Percentiles rank a stretch among this genome's conserved stretches.
phyloP scores from a whole-genome alignment of 2,329 filamentous ascomycete species.

The Colletotrichum trifolii region DNA sequence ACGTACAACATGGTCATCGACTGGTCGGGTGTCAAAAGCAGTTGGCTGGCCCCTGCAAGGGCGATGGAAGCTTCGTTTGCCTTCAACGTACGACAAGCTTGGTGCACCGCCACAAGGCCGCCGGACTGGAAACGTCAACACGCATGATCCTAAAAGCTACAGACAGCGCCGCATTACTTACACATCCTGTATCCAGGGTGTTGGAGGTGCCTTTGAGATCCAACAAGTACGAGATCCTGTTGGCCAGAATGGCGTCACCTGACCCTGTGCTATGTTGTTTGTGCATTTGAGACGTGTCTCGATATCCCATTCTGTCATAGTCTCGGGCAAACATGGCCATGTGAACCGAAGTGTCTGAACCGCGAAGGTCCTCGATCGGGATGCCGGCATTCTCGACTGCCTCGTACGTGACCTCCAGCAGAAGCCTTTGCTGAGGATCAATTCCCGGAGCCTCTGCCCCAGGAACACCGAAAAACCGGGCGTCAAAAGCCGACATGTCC shows the following conservation, averaged over 20 bases:
- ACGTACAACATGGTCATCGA: not conserved
- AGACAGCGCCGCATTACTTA: not conserved
- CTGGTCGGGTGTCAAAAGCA: too few relatives aligned
- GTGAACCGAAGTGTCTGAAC: slow-evolving; percentile 43
- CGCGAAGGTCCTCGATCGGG: slow-evolving; percentile 41
- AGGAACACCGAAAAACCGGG: too few relatives aligned
- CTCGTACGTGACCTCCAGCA: too few relatives aligned
- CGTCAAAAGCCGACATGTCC: too few relatives aligned
- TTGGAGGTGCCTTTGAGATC: slow-evolving; percentile 58
- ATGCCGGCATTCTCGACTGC: slow-evolving; percentile 41
- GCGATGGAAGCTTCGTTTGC: too few relatives aligned
- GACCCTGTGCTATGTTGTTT: slow-evolving; percentile 41
- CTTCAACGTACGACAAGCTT: not conserved
- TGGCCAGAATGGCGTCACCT: slow-evolving; percentile 48
- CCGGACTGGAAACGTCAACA: not conserved
- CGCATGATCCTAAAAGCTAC: not conserved
- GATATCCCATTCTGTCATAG: slow-evolving; percentile 37
- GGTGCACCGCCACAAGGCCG: not conserved
- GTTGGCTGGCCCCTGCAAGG: too few relatives aligned
- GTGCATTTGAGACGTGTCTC: slow-evolving; percentile 29
- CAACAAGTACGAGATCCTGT: slow-evolving; percentile 52
- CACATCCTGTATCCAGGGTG: slow-evolving; percentile 62
- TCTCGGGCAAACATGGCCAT: slow-evolving; percentile 42
- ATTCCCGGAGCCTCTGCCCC: too few relatives aligned
- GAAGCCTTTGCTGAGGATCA: too few relatives aligned